Conservation (phyloP, 805 yeast genomes). For the Kodamaea fukazawae region DNA sequence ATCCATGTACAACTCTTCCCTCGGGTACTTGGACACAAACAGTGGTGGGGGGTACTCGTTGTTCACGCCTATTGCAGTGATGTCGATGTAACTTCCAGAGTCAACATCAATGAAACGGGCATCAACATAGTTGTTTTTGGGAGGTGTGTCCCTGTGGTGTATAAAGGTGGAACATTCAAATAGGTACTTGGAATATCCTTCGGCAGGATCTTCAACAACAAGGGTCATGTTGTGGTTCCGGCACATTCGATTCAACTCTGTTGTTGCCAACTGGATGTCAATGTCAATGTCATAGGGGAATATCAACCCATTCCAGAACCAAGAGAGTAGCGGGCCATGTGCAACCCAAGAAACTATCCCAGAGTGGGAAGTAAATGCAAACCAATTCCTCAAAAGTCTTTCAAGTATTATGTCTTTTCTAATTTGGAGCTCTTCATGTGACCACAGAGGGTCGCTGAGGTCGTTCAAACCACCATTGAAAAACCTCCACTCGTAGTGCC, state of each 20-base stretch:
- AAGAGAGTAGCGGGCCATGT: slow-evolving; percentile 15
- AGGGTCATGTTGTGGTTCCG: slow-evolving; percentile 14
- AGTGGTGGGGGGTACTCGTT: slow-evolving; percentile 1
- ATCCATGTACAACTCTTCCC: slow-evolving; percentile 26
- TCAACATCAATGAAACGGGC: slow-evolving; percentile 18
- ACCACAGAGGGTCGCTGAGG: slow-evolving; percentile 6
- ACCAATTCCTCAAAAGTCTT: slow-evolving; percentile 14
- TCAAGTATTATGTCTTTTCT: slow-evolving; percentile 13
- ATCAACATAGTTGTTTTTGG: slow-evolving; percentile 18
- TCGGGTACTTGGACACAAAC: neutral
- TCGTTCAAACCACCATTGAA: slow-evolving; percentile 15
- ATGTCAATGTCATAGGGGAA: slow-evolving; percentile 17
- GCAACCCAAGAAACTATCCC: slow-evolving; percentile 15
- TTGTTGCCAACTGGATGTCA: slow-evolving; percentile 16
- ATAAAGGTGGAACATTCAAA: slow-evolving; percentile 32
- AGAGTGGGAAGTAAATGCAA: slow-evolving; percentile 10
- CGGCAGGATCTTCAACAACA: slow-evolving; percentile 15
- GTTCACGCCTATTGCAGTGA: slow-evolving; percentile 12
- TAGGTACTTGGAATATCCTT: slow-evolving; percentile 23
- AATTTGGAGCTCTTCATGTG: slow-evolving; percentile 8
- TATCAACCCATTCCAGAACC: slow-evolving; percentile 18
- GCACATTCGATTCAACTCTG: slow-evolving; percentile 12
- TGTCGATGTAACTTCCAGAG: slow-evolving; percentile 15
- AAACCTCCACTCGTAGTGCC: slow-evolving; percentile 25
- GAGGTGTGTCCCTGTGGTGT: slow-evolving; percentile 29